Base-by-base conservation (phyloP, 257 asterid species). In the Capsicum baccatum region DNA sequence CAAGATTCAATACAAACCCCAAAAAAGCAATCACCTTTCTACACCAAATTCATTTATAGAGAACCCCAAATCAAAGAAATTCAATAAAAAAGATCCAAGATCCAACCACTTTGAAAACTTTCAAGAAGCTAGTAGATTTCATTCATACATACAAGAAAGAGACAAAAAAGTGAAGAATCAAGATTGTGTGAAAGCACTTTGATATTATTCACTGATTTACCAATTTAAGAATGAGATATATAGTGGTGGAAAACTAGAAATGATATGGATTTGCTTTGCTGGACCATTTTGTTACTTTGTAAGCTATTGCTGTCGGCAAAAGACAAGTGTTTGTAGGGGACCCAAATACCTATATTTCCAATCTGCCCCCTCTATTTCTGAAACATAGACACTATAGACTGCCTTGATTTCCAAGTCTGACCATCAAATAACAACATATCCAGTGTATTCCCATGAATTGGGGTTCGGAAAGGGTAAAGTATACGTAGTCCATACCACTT, bases 1-100 rank as follows among this genome's bases (percentile, higher is more conserved):
- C 63, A 39, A 73, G 39, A 73, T 47, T 73, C 58, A 44, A 21
- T 39, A 39, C 6, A 71, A 73, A 73, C 39, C 81, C 81, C 62
- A 21, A 50, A 74, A 74, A 50, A 12, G 19, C 60, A 50, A 50
- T 74, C 62, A 76, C 62, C 17, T 76, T 50, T 76, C 47, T 52
- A 76, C 47, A 50, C 47, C 47, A 76, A 50, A 50, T 1, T n/a
- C 81, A 50, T 50, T 74, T 12, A 13, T n/a, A 73, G 12, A 73
- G n/a, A 73, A 48, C 60, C 60, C 80, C 54, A 11, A 70, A 17
- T 44, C 48, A 44, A 4, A 4, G 48, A 44, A 44, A 0, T 44
- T 44, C 48, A 44, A 44, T 6, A 44, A 73, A 70, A 69, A 50
- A 73, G 17, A 47, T 73, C 44, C 44, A 39, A 39, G 44, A 39